A percentile compares a stretch with the other conserved stretches of the same genome.
Conservation (phyloP, 2,329 filamentous ascomycete species). For the Colletotrichum camelliae region DNA sequence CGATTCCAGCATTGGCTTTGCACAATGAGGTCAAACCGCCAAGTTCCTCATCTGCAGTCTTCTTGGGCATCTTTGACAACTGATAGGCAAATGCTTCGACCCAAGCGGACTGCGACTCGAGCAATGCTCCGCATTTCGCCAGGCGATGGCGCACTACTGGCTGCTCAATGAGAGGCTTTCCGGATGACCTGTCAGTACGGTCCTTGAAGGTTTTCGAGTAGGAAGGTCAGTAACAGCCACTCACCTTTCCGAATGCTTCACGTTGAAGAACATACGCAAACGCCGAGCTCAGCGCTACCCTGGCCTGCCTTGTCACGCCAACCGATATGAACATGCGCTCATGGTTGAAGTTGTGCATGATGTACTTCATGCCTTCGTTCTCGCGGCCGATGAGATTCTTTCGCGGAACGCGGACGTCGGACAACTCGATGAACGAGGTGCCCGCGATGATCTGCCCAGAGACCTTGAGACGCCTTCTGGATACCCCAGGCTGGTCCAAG, state of each 20-base stretch:
- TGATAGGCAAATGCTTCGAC: conserved; percentile 74
- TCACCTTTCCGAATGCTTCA: conserved; percentile 39
- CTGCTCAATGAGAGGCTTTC: conserved; percentile 70
- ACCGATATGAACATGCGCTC: conserved; percentile 73
- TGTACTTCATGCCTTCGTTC: conserved; percentile 74
- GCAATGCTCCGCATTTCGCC: conserved; percentile 70
- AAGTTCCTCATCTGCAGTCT: conserved; percentile 66
- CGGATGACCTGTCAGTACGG: not conserved
- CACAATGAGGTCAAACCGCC: conserved; percentile 75
- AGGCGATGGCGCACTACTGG: conserved; percentile 76
- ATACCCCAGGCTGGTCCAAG: conserved; percentile 69
- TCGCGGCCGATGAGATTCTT: conserved; percentile 74
- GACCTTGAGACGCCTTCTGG: conserved; percentile 71
- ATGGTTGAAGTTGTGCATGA: conserved; percentile 84
- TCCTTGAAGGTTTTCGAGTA: not conserved
- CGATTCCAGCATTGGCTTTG: conserved; percentile 76
- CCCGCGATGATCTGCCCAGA: conserved; percentile 68
- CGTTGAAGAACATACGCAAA: conserved; percentile 44
- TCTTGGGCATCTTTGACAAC: conserved; percentile 67
- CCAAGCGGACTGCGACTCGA: conserved; percentile 77
- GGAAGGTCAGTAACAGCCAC: fast-evolving
- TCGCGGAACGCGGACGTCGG: conserved; percentile 75
- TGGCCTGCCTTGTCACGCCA: conserved; percentile 64
- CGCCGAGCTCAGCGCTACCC: conserved; percentile 40
- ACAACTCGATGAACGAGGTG: conserved; percentile 78